Percentiles rank a stretch among this genome's conserved stretches.
phyloP scores from a whole-genome alignment of 2,329 filamentous ascomycete species.

The Cadophora sp. region DNA sequence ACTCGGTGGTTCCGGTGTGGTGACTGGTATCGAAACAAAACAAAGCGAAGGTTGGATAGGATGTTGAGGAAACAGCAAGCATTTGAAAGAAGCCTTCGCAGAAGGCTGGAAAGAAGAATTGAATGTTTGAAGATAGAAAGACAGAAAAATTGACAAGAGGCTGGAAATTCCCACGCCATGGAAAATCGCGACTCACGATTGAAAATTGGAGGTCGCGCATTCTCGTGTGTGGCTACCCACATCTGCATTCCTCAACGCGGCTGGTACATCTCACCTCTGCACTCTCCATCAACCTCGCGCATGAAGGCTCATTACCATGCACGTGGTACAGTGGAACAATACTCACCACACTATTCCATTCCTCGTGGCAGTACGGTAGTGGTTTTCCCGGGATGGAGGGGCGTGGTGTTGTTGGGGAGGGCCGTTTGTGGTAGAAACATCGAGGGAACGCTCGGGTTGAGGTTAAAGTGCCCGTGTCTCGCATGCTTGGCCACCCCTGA shows the following conservation, averaged over 20 bases:
- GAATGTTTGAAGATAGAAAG: background rate
- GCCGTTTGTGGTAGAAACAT: background rate
- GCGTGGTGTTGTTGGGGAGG: background rate
- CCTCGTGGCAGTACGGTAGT: background rate
- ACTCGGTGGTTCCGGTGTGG: background rate
- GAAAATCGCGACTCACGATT: conserved; percentile 3
- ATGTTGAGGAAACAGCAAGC: conserved; percentile 4
- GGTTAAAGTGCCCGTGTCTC: background rate
- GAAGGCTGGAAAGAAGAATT: conserved; percentile 18
- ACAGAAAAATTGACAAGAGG: background rate
- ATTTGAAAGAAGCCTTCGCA: conserved; percentile 14
- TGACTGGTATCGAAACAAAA: conserved; percentile 3
- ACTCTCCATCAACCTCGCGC: background rate
- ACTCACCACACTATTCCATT: background rate
- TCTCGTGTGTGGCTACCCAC: conserved; percentile 16
- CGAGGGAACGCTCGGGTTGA: background rate
- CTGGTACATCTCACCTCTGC: conserved; percentile 10
- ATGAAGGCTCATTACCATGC: background rate
- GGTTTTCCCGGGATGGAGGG: background rate
- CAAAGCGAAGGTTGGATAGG: conserved; percentile 14
- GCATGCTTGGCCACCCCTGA: conserved; percentile 6
- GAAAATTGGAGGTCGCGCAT: conserved; percentile 5
- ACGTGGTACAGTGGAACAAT: no score
- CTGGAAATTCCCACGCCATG: background rate
- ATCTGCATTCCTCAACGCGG: conserved; percentile 11